Evolutionary conservation across 2,329 filamentous ascomycete species (phyloP).

Genomic region (Cladosporium sp.): DNA sequence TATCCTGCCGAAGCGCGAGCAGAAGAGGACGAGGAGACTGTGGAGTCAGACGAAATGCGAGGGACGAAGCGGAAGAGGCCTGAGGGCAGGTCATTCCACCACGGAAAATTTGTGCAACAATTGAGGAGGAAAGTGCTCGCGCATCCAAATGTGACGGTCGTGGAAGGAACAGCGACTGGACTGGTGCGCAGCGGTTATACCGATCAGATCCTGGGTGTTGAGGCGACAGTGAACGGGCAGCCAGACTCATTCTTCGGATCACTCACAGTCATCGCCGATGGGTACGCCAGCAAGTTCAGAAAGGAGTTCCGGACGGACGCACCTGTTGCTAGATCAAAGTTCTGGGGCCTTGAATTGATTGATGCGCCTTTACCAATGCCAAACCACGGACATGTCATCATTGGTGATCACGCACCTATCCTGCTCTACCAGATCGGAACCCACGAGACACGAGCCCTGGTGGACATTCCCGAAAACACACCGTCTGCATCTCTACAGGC

Average conservation of each 20-base stretch:
- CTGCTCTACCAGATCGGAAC: constrained; percentile 96
- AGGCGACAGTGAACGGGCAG: constrained; percentile 65
- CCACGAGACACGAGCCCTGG: constrained; percentile 84
- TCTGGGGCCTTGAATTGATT: constrained; percentile 90
- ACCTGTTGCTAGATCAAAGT: constrained; percentile 77
- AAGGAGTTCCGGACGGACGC: constrained; percentile 69
- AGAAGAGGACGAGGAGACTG: constrained; percentile 32
- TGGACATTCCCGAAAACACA: constrained; percentile 80
- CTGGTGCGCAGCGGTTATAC: constrained; percentile 70
- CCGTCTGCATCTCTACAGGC: constrained; percentile 70
- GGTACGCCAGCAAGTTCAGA: constrained; percentile 89
- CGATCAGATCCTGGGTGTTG: constrained; percentile 78
- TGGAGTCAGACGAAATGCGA: constrained; percentile 36
- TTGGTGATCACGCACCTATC: constrained; percentile 74
- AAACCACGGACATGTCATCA: constrained; percentile 82
- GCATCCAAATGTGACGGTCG: constrained; percentile 81
- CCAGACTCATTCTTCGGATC: constrained; percentile 80
- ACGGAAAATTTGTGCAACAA: constrained; percentile 86
- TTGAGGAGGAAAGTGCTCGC: constrained; percentile 72
- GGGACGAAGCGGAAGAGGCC: constrained; percentile 51
- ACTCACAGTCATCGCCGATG: constrained; percentile 86
- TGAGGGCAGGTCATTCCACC: constrained; percentile 83
- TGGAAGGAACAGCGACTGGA: constrained; percentile 83
- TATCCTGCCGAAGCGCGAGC: constrained; percentile 66
- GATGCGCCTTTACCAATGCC: constrained; percentile 77